Evolutionary conservation across 106 monocot genomes (phyloP), one percentile per base, ranked within the genome.

Genomic region (Allium sativum): DNA sequence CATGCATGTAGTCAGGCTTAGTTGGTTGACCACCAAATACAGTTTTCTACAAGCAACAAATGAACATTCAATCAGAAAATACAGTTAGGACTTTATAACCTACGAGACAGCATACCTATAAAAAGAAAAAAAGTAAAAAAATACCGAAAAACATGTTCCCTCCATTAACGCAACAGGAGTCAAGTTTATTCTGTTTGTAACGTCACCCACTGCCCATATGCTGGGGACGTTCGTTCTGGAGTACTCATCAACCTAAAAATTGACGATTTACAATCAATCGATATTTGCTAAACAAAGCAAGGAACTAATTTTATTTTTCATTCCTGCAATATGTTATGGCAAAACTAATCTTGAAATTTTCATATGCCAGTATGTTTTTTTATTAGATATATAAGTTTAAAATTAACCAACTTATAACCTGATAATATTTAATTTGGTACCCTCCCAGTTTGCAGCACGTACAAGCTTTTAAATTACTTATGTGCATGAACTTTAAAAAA

Each of bases 171-270:
- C 98, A 44, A 99, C 98, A 69, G 98, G 98, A 62, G 98, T 99
- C 53, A 99, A 78, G 86, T 99, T 99, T 81, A 99, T 77, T 61
- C 98, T 70, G 69, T 99, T 99, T 57, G 98, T 99, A 67, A 99
- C 92, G 81, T 99, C 98, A 67, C 98, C 98, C 45, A 99, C 81
- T 58, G 98, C 98, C 98, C 98, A 99, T 68, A 99, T 92, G 63
- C 70, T 99, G n/a, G 98, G 92, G 44, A 92, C 66, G 47, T 65
- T 83, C 59, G 88, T 83, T 21, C 72, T 69, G 51, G 98, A 99
- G 66, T 85, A 99, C 64, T 99, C 98, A 79, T 99, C 98, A 52
- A 99, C 98, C 98, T 99, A 79, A 63, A 65, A 17, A 61, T 57
- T 48, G 16, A 73, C 3, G 55, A 72, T 31, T 31, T 31, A 44